These are phyloP conservation scores for Eucalyptus erythrocorys DNA, from an alignment of 345 rosid genomes.

Conservation along the genomic window DNA sequence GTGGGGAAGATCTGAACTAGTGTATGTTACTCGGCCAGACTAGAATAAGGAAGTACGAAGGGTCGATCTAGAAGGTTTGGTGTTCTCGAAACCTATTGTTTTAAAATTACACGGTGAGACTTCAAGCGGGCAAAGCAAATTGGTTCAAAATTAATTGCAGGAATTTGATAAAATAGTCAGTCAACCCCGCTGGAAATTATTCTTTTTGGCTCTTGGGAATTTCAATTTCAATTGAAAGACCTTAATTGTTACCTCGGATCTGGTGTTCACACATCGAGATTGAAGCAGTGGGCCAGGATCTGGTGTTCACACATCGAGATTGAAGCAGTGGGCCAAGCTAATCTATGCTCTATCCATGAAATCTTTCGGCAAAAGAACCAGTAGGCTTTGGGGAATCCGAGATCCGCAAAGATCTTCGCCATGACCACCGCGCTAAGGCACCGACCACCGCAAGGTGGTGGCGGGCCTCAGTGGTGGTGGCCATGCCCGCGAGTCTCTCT, in stretches of 20 bases:
- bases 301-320: not conserved
- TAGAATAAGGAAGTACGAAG: not conserved
- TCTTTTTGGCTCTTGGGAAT: not conserved
- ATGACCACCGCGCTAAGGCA: not conserved
- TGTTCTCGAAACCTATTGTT: not conserved
- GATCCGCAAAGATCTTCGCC: not conserved
- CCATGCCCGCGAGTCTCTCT: not conserved
- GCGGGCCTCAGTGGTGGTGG: not conserved
- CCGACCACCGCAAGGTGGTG: not conserved
- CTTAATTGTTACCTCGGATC: not conserved
- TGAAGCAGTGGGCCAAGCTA: not conserved
- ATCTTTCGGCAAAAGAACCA: not conserved
- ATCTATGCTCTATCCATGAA: not conserved
- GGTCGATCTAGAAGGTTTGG: not conserved
- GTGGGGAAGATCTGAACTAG: not conserved
- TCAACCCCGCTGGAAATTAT: not conserved
- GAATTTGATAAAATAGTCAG: not conserved
- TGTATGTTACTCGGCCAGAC: not conserved
- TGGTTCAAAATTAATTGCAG: not conserved
- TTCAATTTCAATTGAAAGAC: not conserved
- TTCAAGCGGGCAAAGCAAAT: not conserved
- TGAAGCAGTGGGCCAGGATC: not conserved
- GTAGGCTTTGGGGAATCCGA: not conserved
- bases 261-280: not conserved
- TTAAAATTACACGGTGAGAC: not conserved